phyloP scores from a whole-genome alignment of 169 alveolate species.

The Miamiensis avidus region DNA sequence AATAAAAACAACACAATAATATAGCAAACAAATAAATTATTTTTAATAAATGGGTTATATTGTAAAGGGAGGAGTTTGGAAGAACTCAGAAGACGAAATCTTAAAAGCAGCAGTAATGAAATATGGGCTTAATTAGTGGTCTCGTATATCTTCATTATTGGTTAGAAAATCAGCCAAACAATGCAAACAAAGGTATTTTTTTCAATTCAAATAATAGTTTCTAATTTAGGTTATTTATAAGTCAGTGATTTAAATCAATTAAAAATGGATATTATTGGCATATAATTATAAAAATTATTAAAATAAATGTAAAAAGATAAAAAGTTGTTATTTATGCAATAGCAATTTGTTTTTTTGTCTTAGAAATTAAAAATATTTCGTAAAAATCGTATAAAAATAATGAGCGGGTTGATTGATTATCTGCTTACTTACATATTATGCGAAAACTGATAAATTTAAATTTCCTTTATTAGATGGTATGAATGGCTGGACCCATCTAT shows the following conservation, averaged over 20 bases:
- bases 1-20: no score
- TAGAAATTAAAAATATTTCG: not conserved
- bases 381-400: no score
- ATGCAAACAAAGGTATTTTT: conserved; percentile 99
- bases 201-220: no score
- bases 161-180: conserved; percentile 99
- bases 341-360: not conserved
- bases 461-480: conserved; percentile 71
- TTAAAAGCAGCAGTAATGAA: conserved; percentile 99
- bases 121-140: conserved; percentile 99
- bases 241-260: no score
- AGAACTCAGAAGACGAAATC: conserved; percentile 99
- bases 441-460: no score
- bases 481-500: conserved; percentile 99
- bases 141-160: conserved; percentile 97
- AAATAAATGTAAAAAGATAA: no score
- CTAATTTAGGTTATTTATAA: no score
- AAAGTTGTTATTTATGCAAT: no score
- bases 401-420: not conserved
- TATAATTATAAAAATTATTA: no score
- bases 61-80: conserved; percentile 99
- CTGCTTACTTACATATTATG: no score
- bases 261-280: no score
- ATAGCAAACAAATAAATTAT: no score
- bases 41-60: conserved; percentile 97